Percentiles rank a stretch among this genome's conserved stretches.
These are phyloP conservation scores for Salvia sclarea DNA, from an alignment of 305 asterid genomes.

Conservation along the genomic window DNA sequence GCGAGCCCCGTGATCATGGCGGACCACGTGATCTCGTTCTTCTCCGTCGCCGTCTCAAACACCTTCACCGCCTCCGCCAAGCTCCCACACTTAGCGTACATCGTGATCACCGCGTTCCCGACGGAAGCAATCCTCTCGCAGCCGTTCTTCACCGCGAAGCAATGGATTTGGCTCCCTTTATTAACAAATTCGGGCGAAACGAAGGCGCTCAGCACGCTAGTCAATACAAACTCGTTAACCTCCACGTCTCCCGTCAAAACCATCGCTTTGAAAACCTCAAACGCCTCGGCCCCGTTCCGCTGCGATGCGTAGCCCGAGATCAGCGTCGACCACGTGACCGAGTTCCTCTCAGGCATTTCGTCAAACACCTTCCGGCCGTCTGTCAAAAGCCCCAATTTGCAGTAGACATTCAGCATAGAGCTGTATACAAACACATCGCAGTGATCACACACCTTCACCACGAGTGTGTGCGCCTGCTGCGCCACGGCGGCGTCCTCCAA, in stretches of 20 bases:
- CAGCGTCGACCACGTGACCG: constrained; percentile 85
- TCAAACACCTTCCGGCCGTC: constrained; percentile 68
- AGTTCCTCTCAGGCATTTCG: constrained; percentile 70
- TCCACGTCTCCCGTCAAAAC: constrained; percentile 40
- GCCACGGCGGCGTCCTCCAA: constrained; percentile 47
- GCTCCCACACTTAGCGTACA: constrained; percentile 24
- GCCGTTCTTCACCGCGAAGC: constrained; percentile 58
- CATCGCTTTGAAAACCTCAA: constrained; percentile 53
- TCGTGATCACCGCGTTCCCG: constrained; percentile 50
- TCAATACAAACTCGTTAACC: constrained; percentile 68
- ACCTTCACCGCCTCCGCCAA: constrained; percentile 30
- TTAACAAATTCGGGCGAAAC: constrained; percentile 41
- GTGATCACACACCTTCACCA: constrained; percentile 41
- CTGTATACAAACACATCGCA: constrained; percentile 72
- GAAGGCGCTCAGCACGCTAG: constrained; percentile 75
- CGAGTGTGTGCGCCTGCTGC: constrained; percentile 57
- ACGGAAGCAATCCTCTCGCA: constrained; percentile 51
- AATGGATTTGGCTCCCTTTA: constrained; percentile 68
- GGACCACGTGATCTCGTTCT: constrained; percentile 85
- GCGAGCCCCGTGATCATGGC: constrained; percentile 84
- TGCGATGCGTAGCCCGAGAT: constrained; percentile 72
- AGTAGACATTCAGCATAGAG: constrained; percentile 60
- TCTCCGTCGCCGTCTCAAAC: constrained; percentile 55
- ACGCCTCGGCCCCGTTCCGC: constrained; percentile 57
- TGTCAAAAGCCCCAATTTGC: constrained; percentile 52